Evolutionary conservation across 2,329 filamentous ascomycete genomes (phyloP).

Genomic region (Niveomyces coronatus): DNA sequence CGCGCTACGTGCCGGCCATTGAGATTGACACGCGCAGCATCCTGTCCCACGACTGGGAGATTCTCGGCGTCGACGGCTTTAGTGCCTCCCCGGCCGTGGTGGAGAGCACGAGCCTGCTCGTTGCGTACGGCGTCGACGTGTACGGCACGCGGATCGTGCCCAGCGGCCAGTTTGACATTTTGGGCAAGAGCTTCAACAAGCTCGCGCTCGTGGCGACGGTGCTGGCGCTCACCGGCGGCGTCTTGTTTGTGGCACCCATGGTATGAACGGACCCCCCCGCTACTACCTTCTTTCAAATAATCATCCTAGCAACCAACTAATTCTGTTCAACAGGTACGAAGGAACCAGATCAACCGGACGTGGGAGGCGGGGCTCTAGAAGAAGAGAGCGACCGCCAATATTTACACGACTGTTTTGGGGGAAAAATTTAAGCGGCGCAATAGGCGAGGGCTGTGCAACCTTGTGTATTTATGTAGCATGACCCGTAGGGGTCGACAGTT

Average conservation of each 20-base stretch:
- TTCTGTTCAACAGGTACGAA: conserved; percentile 33
- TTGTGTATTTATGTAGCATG: no score
- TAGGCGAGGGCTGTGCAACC: no score
- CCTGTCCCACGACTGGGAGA: conserved; percentile 71
- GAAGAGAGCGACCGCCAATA: no score
- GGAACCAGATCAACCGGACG: conserved; percentile 57
- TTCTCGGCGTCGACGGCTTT: conserved; percentile 64
- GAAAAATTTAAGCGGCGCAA: no score
- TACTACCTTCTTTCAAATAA: no score
- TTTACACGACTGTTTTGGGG: no score
- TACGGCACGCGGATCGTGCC: conserved; percentile 83
- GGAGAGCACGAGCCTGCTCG: conserved; percentile 84
- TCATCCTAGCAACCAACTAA: conserved; percentile 23
- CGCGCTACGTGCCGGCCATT: conserved; percentile 63
- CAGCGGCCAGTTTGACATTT: conserved; percentile 80
- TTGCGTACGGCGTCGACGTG: conserved; percentile 80
- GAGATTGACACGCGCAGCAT: conserved; percentile 76
- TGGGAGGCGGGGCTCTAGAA: conserved; percentile 38
- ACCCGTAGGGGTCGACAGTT: no score
- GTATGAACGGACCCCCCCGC: conserved; percentile 43
- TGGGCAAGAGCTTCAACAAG: conserved; percentile 92
- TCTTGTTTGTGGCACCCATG: conserved; percentile 71
- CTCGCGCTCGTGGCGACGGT: conserved; percentile 76
- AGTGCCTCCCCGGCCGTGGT: conserved; percentile 68
- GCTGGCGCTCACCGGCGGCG: conserved; percentile 64